phyloP scores from a whole-genome alignment of 1,139 yeast genomes.

The Kluyveromyces sp. region DNA sequence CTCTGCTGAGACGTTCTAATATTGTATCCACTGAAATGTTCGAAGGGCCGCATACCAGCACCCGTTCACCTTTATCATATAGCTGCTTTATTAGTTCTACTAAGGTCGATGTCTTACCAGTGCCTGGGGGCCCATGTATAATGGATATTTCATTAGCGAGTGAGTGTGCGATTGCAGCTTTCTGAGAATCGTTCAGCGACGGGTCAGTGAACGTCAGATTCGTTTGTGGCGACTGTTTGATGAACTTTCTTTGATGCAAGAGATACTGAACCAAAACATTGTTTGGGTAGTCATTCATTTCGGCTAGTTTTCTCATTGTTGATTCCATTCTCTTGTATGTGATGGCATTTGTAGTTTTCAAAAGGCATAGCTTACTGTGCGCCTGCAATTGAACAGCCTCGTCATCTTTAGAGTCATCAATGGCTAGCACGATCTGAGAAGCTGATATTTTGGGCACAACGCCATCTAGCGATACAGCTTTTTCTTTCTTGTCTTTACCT shows the following conservation, averaged over 20 bases:
- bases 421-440: constrained; percentile 47
- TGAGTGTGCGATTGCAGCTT: constrained; percentile 50
- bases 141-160: constrained; percentile 45
- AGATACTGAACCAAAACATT: constrained; percentile 31
- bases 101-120: constrained; percentile 78
- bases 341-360: constrained; percentile 59
- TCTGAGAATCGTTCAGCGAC: constrained; percentile 65
- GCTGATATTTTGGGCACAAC: constrained; percentile 37
- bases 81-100: constrained; percentile 80
- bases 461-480: constrained; percentile 19
- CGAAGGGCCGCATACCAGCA: constrained; percentile 91
- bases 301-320: constrained; percentile 62
- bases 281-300: constrained; percentile 32
- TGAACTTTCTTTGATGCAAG: constrained; percentile 17
- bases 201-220: constrained; percentile 40
- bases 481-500: constrained; percentile 15
- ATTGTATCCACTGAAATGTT: constrained; percentile 94
- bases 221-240: constrained; percentile 10
- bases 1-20: constrained; percentile 61
- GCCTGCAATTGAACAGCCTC: constrained; percentile 37
- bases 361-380: constrained; percentile 47
- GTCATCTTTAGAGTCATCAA: constrained; percentile 51
- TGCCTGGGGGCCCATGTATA: constrained; percentile 76
- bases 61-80: constrained; percentile 52
- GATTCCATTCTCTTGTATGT: constrained; percentile 77